These are phyloP conservation scores for Geotrichum cucujoidarum DNA, from an alignment of 1,139 yeast genomes.

Conservation along the genomic window DNA sequence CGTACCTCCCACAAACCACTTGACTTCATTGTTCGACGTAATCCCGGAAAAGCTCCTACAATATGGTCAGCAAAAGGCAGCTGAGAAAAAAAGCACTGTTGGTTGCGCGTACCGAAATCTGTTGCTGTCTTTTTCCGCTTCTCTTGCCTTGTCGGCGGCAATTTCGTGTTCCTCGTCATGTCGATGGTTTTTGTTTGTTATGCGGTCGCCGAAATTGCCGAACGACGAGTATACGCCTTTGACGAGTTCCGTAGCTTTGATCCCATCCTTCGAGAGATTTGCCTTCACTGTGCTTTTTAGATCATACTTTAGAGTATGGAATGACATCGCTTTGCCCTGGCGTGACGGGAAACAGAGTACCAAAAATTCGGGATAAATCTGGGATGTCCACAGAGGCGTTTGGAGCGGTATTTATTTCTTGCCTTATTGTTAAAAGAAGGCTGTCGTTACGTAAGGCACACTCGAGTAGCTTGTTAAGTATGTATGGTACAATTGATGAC, in stretches of 20 bases:
- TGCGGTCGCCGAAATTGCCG: constrained; percentile 19
- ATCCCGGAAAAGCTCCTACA: constrained; percentile 49
- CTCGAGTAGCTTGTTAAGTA: too few relatives aligned
- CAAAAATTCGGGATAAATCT: too few relatives aligned
- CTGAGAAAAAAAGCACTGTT: too few relatives aligned
- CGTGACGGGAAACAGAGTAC: too few relatives aligned
- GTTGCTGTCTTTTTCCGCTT: constrained; percentile 16
- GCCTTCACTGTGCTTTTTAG: constrained; percentile 14
- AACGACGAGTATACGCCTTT: constrained; percentile 19
- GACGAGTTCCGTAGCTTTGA: constrained; percentile 10
- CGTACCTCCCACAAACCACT: constrained; percentile 67
- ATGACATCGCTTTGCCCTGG: constrained; percentile 12
- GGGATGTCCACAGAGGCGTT: too few relatives aligned
- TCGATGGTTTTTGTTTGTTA: constrained; percentile 20
- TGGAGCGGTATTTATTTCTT: too few relatives aligned
- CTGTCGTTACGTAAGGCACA: too few relatives aligned
- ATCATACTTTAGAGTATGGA: constrained; percentile 14
- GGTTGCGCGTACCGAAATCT: constrained; percentile 19
- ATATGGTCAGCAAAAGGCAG: neutral
- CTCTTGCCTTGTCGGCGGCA: constrained; percentile 18
- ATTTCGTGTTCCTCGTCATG: constrained; percentile 22
- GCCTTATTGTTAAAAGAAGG: too few relatives aligned
- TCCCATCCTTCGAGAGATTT: constrained; percentile 11
- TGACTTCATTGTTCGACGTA: constrained; percentile 52
- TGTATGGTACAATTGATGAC: too few relatives aligned